Base-by-base conservation (phyloP, 2,329 filamentous ascomycete species). In the Mycogone perniciosa region DNA sequence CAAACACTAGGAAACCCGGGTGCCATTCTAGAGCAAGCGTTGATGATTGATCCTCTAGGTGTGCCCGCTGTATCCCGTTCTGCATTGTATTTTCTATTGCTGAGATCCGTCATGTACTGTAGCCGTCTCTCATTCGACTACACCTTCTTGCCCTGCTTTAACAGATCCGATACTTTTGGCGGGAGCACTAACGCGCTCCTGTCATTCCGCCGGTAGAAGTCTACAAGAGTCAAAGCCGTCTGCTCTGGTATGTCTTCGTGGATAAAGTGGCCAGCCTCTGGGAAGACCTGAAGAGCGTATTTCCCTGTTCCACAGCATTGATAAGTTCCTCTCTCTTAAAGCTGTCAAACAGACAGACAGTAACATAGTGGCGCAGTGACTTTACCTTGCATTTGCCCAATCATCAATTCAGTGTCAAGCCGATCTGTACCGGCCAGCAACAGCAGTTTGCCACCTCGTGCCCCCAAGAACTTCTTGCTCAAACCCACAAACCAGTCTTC, bases 181-280 rank as follows among this genome's bases (percentile, higher is more conserved):
- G 93, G 93, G 56, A 99, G 73, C 1, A 97, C 86, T 52, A 99
- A 67, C 8, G 85, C 80, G 60, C 82, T 89, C 54, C 91, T 79
- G 70, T 97, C 92, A 64, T 99, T 99, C 48, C 93, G 77, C 58
- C 85, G 86, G 63, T 93, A 92, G 64, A 99, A 97, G 64, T 99
- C 93, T 2, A 87, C 88, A 46, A 97, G 73, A 7, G 89, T 79
- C 59, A 86, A 76, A 1, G 93, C 93, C 40, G 87, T 95, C 74
- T 92, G 95, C 62, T 90, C 87, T 0, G 93, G 91, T 45, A 92
- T 79, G 66, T 99, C 93, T 67, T 99, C 93, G 58, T 99, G 93
- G 50, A 99, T 83, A 63, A 99, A 99, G 67, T 99, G 93, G 0
- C 93, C 93, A 1, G 93, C 90, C 65, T 96, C 89, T 1, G 93